Evolutionary conservation across 495 filamentous ascomycete genomes (phyloP), one percentile per base, ranked within the genome.

Genomic region (Massariosphaeria phaeospora): DNA sequence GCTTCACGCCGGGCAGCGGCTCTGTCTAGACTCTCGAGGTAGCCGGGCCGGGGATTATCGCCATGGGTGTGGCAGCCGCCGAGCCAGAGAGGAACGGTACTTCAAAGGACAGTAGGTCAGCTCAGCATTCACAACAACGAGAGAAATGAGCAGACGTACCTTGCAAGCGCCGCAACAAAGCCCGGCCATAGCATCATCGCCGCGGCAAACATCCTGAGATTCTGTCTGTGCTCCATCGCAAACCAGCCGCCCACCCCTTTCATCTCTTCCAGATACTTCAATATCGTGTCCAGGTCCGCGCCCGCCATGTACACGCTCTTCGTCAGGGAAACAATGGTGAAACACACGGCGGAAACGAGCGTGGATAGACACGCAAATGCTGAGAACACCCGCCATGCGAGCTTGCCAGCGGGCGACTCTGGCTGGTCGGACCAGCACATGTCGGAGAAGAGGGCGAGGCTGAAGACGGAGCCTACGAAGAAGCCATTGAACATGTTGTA

Each of bases 401-500:
- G 50, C 30, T 69, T 67, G 0, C 77, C 74, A 36, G 59, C 44
- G 29, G 46, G 54, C n/a, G 64, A 70, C 61, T 79, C 75, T 8
- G 67, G 55, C 9, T 75, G 69, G 29, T 75, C 73, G 3, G 76
- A 75, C 75, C 74, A 77, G 59, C 76, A 75, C 4, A 79, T 68
- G 46, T 78, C 76, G 55, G 77, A 77, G 70, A 78, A 78, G 65
- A 78, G 78, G 6, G 68, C 76, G 9, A 68, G 71, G 21, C 76
- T 75, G 61, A 79, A 79, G 54, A 79, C 74, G 26, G 70, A 73
- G 1, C 75, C 76, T 0, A 78, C 72, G n/a, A 71, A 75, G 20
- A 79, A 67, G 33, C 76, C 75, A 27, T 73, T 70, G 59, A 75
- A 79, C 55, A 79, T 76, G 58, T 78, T 79, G 62, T 74, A 78